Conservation (phyloP, 257 asterid genomes). For the Jaltomata sinuosa region DNA sequence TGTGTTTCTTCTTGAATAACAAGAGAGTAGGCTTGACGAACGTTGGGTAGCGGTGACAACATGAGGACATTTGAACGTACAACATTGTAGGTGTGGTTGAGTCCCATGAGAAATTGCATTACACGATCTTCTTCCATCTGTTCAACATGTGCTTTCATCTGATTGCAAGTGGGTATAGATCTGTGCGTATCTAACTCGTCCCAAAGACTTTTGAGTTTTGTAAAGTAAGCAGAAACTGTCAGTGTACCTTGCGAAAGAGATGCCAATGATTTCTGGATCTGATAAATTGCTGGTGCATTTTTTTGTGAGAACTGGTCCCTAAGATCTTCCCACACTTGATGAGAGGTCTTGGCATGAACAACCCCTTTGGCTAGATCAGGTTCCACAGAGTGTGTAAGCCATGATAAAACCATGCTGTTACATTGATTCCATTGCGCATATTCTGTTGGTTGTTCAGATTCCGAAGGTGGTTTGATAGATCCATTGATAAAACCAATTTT, state of each 20-base stretch:
- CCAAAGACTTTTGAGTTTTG: neutral
- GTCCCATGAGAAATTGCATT: neutral
- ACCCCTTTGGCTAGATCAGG: neutral
- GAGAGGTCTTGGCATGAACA: neutral
- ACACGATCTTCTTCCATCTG: neutral
- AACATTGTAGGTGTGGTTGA: neutral
- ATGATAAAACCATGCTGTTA: neutral
- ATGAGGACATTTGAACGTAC: neutral
- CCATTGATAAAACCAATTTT: neutral
- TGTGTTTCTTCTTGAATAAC: neutral
- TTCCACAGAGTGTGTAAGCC: neutral
- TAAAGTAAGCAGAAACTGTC: neutral
- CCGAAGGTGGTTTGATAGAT: neutral
- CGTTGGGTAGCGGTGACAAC: neutral
- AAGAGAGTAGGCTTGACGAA: neutral
- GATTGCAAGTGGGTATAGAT: neutral
- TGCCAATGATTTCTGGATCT: neutral
- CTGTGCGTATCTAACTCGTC: neutral
- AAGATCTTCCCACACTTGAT: neutral
- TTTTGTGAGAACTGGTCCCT: neutral
- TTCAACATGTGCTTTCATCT: neutral
- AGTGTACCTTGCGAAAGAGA: neutral
- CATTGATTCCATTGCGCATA: neutral
- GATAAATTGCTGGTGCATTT: neutral
- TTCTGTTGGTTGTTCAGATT: neutral